Percentiles rank a stretch among this genome's conserved stretches.
phyloP scores from a whole-genome alignment of 495 filamentous ascomycete species.

The Chaetomium fimeti region DNA sequence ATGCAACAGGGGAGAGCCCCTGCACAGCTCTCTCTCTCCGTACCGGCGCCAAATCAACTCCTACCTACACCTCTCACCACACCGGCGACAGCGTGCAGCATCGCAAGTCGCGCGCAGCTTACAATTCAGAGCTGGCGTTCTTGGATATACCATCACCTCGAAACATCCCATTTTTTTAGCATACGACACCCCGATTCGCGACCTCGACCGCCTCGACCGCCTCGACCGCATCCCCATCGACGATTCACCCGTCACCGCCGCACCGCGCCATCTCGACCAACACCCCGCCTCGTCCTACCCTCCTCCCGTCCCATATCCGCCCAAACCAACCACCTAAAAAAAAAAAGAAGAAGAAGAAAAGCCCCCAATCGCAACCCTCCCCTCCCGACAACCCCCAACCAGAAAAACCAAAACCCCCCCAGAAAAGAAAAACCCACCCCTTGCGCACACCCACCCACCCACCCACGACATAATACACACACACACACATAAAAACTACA shows the following conservation, averaged over 20 bases:
- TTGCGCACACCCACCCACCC: not conserved
- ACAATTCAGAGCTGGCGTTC: not conserved
- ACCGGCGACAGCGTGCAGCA: not conserved
- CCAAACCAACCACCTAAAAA: too few species aligned
- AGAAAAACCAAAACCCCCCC: not conserved
- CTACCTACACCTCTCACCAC: not conserved
- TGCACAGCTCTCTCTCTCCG: not conserved
- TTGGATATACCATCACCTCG: not conserved
- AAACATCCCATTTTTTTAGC: not conserved
- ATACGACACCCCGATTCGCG: not conserved
- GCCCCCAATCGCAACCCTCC: not conserved
- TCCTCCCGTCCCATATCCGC: too few species aligned
- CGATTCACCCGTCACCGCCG: not conserved
- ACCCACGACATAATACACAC: too few species aligned
- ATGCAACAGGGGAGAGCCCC: not conserved
- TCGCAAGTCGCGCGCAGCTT: not conserved
- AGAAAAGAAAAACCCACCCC: not conserved
- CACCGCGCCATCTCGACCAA: not conserved
- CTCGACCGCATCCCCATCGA: not conserved
- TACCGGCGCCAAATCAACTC: not conserved
- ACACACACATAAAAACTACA: too few species aligned
- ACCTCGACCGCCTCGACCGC: not conserved
- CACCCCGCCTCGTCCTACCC: not conserved
- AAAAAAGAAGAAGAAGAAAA: not conserved
- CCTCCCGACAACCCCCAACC: not conserved